Percentiles rank a stretch among this genome's conserved stretches.
Conservation (phyloP, 2,329 filamentous ascomycete species). For the Beauveria australis region DNA sequence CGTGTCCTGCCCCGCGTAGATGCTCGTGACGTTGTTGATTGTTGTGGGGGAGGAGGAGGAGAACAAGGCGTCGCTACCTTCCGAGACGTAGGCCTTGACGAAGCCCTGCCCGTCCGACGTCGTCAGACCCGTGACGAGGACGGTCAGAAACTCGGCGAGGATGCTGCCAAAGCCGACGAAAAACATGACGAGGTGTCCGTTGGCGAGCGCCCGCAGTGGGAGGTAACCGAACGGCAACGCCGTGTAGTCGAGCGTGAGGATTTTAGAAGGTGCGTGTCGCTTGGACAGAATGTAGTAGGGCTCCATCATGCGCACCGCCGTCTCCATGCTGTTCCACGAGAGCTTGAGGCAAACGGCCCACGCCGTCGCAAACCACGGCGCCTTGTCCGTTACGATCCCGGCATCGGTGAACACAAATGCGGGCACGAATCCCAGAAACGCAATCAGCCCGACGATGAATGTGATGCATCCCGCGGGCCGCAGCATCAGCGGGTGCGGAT, state of each 20-base stretch:
- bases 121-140: slow-evolving; percentile 58
- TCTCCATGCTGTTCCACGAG: slow-evolving; percentile 60
- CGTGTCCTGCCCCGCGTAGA: slow-evolving; percentile 52
- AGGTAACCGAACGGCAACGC: slow-evolving; percentile 61
- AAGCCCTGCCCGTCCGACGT: slow-evolving; percentile 57
- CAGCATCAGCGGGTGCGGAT: slow-evolving; percentile 63
- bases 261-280: slow-evolving; percentile 56
- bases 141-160: slow-evolving; percentile 64
- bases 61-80: background rate
- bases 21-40: slow-evolving; percentile 15
- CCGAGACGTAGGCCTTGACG: slow-evolving; percentile 23
- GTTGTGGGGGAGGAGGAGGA: no score
- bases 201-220: slow-evolving; percentile 52
- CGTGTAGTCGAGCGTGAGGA: slow-evolving; percentile 64
- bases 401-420: slow-evolving; percentile 52
- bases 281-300: slow-evolving; percentile 63
- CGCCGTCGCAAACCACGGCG: slow-evolving; percentile 58
- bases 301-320: slow-evolving; percentile 63
- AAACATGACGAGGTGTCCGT: slow-evolving; percentile 57
- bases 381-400: slow-evolving; percentile 48
- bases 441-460: slow-evolving; percentile 49
- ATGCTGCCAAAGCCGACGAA: slow-evolving; percentile 63
- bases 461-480: slow-evolving; percentile 50
- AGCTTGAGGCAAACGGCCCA: slow-evolving; percentile 60
- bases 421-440: slow-evolving; percentile 51